phyloP scores from a whole-genome alignment of 495 filamentous ascomycete species.

The Parathielavia appendiculata region DNA sequence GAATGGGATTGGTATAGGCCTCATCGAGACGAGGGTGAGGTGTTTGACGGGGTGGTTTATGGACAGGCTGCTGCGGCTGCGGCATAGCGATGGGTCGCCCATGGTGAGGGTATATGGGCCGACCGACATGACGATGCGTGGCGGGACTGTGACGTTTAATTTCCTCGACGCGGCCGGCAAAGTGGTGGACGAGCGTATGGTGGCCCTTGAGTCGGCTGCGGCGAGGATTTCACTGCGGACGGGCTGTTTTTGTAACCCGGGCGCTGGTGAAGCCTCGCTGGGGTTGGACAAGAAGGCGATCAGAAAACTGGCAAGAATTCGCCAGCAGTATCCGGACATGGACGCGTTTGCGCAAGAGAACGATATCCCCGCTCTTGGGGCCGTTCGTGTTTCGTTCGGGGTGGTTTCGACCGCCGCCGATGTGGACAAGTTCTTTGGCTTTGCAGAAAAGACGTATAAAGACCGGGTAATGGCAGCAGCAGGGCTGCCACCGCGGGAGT shows the following conservation, averaged over 20 bases:
- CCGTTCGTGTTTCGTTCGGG: slow-evolving; percentile 33
- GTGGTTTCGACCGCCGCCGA: slow-evolving; percentile 28
- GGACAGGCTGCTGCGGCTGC: slow-evolving; percentile 36
- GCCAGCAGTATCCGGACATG: slow-evolving; percentile 6
- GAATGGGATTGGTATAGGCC: slow-evolving; percentile 10
- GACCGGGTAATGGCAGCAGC: slow-evolving; percentile 16
- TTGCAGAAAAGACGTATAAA: slow-evolving; percentile 30
- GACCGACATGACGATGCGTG: slow-evolving; percentile 47
- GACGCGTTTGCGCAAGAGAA: slow-evolving; percentile 20
- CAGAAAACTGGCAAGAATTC: slow-evolving; percentile 5
- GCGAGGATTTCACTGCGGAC: slow-evolving; percentile 52
- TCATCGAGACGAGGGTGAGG: slow-evolving; percentile 27
- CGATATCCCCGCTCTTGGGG: slow-evolving; percentile 26
- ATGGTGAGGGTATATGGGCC: slow-evolving; percentile 49
- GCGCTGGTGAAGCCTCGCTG: slow-evolving; percentile 36
- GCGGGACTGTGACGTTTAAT: slow-evolving; percentile 56
- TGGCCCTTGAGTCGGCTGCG: slow-evolving; percentile 34
- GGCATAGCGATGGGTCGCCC: slow-evolving; percentile 45
- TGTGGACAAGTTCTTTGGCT: slow-evolving; percentile 31
- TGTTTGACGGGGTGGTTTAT: slow-evolving; percentile 49
- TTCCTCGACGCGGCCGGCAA: slow-evolving; percentile 41
- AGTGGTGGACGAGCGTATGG: slow-evolving; percentile 50
- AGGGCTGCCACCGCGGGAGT: background rate
- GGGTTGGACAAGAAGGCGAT: slow-evolving; percentile 8
- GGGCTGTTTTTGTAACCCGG: slow-evolving; percentile 61